A percentile compares a stretch with the other conserved stretches of the same genome.
These are phyloP conservation scores for Monilinia fructigena DNA, from an alignment of 2,329 filamentous ascomycete genomes.

Conservation along the genomic window DNA sequence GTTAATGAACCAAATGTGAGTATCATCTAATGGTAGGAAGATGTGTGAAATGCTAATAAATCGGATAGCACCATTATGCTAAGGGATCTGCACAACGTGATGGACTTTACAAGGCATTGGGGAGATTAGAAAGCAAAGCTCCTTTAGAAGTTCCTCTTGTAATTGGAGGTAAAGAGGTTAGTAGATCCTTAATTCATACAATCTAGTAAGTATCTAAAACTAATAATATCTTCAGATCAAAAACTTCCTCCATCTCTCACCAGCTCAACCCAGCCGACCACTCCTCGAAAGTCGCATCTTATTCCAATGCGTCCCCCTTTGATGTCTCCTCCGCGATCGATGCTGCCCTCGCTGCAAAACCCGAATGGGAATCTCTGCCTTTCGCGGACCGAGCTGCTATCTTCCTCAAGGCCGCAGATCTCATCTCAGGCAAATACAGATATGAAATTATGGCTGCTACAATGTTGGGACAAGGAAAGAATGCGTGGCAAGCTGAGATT, in stretches of 20 bases:
- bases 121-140: constrained; percentile 64
- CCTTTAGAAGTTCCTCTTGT: constrained; percentile 79
- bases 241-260: constrained; percentile 60
- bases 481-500: constrained; percentile 97
- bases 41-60: constrained; percentile 22
- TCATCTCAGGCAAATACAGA: constrained; percentile 86
- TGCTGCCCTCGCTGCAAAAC: constrained; percentile 53
- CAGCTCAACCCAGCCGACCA: constrained; percentile 86
- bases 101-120: constrained; percentile 71
- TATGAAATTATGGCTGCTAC: constrained; percentile 96
- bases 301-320: constrained; percentile 74
- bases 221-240: constrained; percentile 53
- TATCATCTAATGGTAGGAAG: constrained; percentile 29
- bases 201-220: background rate
- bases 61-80: constrained; percentile 76
- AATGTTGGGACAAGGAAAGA: constrained; percentile 96
- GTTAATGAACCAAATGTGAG: constrained; percentile 94
- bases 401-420: constrained; percentile 93
- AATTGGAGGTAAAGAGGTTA: constrained; percentile 77
- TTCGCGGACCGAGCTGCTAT: constrained; percentile 89
- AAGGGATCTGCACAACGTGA: constrained; percentile 79
- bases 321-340: constrained; percentile 60
- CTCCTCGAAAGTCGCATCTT: constrained; percentile 71
- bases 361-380: constrained; percentile 79
- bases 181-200: constrained; percentile 30